A percentile compares a stretch with the other conserved stretches of the same genome.
Conservation (phyloP, 306 rosid genomes). For the Fragaria ananassa region DNA sequence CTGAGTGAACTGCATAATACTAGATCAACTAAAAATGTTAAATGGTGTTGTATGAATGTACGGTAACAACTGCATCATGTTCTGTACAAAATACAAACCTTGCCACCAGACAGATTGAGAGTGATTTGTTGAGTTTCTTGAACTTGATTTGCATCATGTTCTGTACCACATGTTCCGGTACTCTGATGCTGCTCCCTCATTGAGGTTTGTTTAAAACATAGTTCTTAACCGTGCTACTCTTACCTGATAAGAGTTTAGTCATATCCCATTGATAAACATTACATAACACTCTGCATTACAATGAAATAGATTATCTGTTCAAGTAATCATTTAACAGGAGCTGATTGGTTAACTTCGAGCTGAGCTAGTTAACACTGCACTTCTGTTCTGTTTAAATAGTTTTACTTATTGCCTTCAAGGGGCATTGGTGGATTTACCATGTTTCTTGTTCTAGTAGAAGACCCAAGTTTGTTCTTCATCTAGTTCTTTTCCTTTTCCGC, state of each 20-base stretch:
- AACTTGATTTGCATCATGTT: neutral
- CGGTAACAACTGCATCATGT: neutral
- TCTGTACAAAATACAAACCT: neutral
- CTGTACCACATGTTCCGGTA: neutral
- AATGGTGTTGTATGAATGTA: neutral
- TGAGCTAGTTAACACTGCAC: neutral
- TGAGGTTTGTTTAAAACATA: neutral
- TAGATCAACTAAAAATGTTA: neutral
- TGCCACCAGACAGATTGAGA: neutral
- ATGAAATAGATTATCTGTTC: neutral
- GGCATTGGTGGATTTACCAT: neutral
- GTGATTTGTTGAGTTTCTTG: neutral
- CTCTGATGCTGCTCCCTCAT: neutral
- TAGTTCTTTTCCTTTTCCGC: neutral
- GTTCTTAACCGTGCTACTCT: neutral
- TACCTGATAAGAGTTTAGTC: neutral
- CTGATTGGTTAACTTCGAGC: neutral
- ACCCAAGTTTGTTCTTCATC: neutral
- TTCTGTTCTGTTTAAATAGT: neutral
- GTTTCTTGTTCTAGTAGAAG: neutral
- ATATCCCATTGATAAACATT: neutral
- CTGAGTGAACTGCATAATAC: neutral
- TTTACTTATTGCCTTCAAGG: neutral
- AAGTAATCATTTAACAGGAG: neutral
- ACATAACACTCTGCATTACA: too few relatives aligned